A percentile compares a stretch with the other conserved stretches of the same genome.
Conservation (phyloP, 2,329 filamentous ascomycete genomes). For the Alternaria dauci region DNA sequence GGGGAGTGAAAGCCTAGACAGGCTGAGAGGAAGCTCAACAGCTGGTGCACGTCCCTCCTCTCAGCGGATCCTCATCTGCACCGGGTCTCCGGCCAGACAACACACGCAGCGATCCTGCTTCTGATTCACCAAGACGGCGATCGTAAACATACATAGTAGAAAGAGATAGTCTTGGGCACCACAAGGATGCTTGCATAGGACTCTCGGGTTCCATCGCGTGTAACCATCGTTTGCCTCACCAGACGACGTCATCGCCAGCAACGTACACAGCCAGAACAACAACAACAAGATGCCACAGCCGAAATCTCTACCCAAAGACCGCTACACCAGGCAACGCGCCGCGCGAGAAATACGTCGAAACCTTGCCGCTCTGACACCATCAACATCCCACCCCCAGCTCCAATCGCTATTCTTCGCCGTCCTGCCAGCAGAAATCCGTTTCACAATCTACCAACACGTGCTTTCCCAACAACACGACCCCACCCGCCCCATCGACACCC, state of each 20-base stretch:
- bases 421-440: constrained; percentile 38
- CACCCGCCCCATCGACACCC: constrained; percentile 10
- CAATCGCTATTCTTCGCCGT: constrained; percentile 34
- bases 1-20: background rate
- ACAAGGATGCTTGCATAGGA: accelerated
- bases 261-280: background rate
- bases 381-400: constrained; percentile 27
- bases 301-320: constrained; percentile 3
- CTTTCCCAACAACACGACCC: constrained; percentile 24
- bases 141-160: background rate
- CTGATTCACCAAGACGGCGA: background rate
- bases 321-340: constrained; percentile 21
- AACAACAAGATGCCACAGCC: constrained; percentile 11
- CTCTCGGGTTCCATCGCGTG: no score
- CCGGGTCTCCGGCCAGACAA: background rate
- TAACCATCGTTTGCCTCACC: background rate
- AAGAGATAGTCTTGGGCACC: background rate
- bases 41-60: background rate
- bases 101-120: background rate
- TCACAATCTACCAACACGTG: constrained; percentile 24
- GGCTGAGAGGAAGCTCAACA: background rate
- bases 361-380: constrained; percentile 27
- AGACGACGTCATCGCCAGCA: background rate
- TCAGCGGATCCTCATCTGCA: background rate
- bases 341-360: constrained; percentile 26